Evolutionary conservation across 306 rosid species (phyloP), one percentile per base, ranked within the genome.

Genomic region (Cucurbita pepo): DNA sequence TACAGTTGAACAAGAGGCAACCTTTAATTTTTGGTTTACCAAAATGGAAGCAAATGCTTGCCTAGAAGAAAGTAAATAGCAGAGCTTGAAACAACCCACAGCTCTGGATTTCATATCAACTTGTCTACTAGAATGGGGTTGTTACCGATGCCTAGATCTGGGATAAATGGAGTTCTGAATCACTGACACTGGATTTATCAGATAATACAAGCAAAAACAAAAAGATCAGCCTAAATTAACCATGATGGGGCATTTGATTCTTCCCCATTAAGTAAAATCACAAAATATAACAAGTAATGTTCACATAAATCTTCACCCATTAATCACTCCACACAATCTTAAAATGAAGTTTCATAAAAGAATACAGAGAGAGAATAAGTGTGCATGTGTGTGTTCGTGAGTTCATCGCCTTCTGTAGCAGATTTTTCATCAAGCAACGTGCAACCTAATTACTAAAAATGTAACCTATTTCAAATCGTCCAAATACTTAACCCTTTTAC

Each of bases 1-100:
- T 63, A 18, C 63, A 0, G 91, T 92, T 83, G 87, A 92, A 90
- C 56, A 85, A 65, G 80, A 84, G 76, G 89, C 44, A 44, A 73
- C 15, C 21, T 84, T 72, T 69, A 85, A 85, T 18, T 72, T 22
- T 73, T 5, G 10, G 0, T 5, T 15, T 3, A 5, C 15, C 4
- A 59, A 63, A 14, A 77, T 62, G 44, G 74, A 21, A 50, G 41
- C 70, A 64, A 74, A 75, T 71, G 10, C 21, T 10, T 38, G 75
- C 54, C 79, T 74, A n/a, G 79, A 51, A 9, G 71, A 74, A 5
- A 76, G 19, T 7, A 83, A 22, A 63, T 78, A 64, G 2, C 88
- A 82, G 77, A 82, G 73, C 80, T 82, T 88, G 64, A 83, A 41
- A 60, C 76, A 52, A 30, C 8, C 34, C 22, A 30, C 44, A 54